Evolutionary conservation across 2,329 filamentous ascomycete species (phyloP).

Genomic region (Plectosphaerella cucumerina): DNA sequence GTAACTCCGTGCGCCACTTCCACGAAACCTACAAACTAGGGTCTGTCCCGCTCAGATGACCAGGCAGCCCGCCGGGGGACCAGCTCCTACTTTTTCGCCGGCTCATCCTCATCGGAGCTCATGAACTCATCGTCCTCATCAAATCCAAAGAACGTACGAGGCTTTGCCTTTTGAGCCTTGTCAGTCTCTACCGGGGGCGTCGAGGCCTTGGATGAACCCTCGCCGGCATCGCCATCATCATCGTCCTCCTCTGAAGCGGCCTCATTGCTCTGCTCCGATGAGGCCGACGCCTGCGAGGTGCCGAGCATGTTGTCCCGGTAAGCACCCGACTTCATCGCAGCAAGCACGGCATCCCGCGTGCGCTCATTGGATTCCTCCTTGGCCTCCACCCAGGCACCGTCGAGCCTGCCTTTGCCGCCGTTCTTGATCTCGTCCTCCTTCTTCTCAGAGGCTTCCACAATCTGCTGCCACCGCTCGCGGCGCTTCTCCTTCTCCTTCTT

Average conservation of each 20-base stretch:
- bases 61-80: background rate
- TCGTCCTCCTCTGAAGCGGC: slow-evolving; percentile 27
- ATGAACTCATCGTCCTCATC: slow-evolving; percentile 75
- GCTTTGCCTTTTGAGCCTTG: slow-evolving; percentile 31
- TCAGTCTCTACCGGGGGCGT: slow-evolving; percentile 40
- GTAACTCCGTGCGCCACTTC: slow-evolving; percentile 7
- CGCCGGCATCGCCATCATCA: slow-evolving; percentile 31
- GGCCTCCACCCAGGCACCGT: slow-evolving; percentile 91
- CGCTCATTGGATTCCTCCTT: slow-evolving; percentile 87
- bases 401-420: slow-evolving; percentile 66
- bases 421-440: slow-evolving; percentile 79
- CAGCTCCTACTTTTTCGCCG: slow-evolving; percentile 18
- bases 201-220: slow-evolving; percentile 41
- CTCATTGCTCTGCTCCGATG: slow-evolving; percentile 28
- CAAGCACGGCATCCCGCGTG: slow-evolving; percentile 70
- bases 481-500: slow-evolving; percentile 86
- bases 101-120: slow-evolving; percentile 61
- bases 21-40: slow-evolving; percentile 1
- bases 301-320: slow-evolving; percentile 57
- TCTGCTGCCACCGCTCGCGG: slow-evolving; percentile 78
- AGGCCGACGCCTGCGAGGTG: slow-evolving; percentile 46
- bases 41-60: background rate
- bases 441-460: slow-evolving; percentile 79
- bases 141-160: slow-evolving; percentile 65
- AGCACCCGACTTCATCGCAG: slow-evolving; percentile 61